Conservation (phyloP, 1,284 basidiomycete species). For the Takashimella tepidaria region DNA sequence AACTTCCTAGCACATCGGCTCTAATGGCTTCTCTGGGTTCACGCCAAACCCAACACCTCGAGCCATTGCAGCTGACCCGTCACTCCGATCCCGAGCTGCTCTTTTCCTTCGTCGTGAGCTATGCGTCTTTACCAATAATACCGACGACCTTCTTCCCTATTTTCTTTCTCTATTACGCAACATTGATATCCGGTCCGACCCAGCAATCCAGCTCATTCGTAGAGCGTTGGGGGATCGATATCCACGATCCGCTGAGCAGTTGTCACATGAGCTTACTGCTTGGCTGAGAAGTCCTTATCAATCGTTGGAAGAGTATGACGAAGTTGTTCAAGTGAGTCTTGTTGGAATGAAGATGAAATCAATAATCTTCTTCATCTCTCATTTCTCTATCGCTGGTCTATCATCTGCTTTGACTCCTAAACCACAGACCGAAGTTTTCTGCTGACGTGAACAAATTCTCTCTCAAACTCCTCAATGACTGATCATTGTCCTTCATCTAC, state of each 20-base stretch:
- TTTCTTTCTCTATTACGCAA: conserved; percentile 77
- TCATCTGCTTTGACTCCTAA: not conserved
- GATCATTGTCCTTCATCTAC: not conserved
- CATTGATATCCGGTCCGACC: conserved; percentile 80
- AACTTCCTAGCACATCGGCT: conserved; percentile 66
- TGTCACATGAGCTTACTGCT: conserved; percentile 81
- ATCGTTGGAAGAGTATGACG: conserved; percentile 72
- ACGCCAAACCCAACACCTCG: conserved; percentile 72
- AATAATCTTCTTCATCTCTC: too few species aligned
- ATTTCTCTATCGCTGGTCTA: conserved; percentile 1
- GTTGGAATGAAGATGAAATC: too few species aligned
- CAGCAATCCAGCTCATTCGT: conserved; percentile 69
- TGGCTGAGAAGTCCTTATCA: conserved; percentile 79
- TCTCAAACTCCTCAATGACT: conserved; percentile 1
- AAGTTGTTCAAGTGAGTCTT: conserved; percentile 65
- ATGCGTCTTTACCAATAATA: conserved; percentile 65
- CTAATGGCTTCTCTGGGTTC: conserved; percentile 73
- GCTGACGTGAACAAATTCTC: not conserved
- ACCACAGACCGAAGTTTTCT: not conserved
- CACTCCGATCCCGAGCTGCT: conserved; percentile 54
- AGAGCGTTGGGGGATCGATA: conserved; percentile 68
- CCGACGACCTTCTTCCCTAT: conserved; percentile 64
- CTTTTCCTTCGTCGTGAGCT: conserved; percentile 77
- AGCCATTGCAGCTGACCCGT: conserved; percentile 63
- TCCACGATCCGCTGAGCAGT: conserved; percentile 73